Evolutionary conservation across 768 basidiomycete species (phyloP).

Genomic region (Amanita exitialis): DNA sequence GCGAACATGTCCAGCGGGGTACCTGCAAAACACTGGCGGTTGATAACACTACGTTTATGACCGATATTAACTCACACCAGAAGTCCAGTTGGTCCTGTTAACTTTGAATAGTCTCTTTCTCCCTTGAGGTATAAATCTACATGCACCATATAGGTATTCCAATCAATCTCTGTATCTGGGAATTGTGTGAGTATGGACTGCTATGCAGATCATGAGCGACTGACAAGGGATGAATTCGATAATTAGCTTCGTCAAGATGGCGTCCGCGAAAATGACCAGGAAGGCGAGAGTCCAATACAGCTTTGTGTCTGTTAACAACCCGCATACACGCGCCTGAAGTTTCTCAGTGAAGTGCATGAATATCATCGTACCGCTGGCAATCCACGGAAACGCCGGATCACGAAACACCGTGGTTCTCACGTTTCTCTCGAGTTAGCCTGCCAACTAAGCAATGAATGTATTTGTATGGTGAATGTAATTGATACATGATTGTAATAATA

Average conservation of each 20-base stretch:
- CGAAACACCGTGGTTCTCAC: too few relatives aligned
- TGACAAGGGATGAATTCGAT: constrained; percentile 78
- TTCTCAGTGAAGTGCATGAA: not conserved
- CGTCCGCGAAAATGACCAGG: constrained; percentile 66
- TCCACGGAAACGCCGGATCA: not conserved
- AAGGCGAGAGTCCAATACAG: constrained; percentile 63
- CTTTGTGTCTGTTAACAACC: constrained; percentile 38
- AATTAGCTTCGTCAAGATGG: constrained; percentile 67
- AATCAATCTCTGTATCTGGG: constrained; percentile 97
- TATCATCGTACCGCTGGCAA: not conserved
- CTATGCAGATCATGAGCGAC: constrained; percentile 17
- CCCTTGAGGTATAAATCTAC: constrained; percentile 70
- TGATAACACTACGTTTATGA: not conserved
- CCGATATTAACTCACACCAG: constrained; percentile 54
- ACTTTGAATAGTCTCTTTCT: constrained; percentile 70
- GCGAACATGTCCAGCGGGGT: constrained; percentile 89
- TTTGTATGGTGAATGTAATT: constrained; percentile 14
- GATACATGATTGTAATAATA: constrained; percentile 20
- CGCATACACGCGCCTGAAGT: constrained; percentile 7
- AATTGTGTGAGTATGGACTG: constrained; percentile 4
- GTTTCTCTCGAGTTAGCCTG: not conserved
- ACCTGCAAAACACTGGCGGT: constrained; percentile 35
- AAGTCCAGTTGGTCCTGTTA: constrained; percentile 87
- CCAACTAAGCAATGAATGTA: constrained; percentile 3
- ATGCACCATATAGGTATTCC: constrained; percentile 93